A percentile compares a stretch with the other conserved stretches of the same genome.
Conservation (phyloP, 768 basidiomycete genomes). For the Kwoniella newhampshirensis region DNA sequence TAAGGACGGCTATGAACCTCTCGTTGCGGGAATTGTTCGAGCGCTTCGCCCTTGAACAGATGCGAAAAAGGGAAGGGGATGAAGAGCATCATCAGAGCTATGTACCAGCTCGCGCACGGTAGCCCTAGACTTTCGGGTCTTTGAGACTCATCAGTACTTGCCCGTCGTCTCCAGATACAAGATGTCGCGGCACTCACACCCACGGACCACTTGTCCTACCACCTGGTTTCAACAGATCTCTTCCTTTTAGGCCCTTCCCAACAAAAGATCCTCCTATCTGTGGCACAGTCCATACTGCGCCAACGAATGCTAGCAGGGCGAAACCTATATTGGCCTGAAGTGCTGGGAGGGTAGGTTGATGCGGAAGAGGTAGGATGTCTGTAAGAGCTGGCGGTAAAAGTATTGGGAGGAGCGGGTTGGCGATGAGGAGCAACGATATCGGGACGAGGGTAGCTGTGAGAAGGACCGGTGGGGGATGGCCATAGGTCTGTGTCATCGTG, state of each 20-base stretch:
- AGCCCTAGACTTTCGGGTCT: slow-evolving; percentile 87
- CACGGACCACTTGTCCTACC: slow-evolving; percentile 31
- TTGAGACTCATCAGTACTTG: background rate
- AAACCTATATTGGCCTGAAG: slow-evolving; percentile 79
- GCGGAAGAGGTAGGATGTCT: slow-evolving; percentile 7
- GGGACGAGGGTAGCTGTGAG: slow-evolving; percentile 37
- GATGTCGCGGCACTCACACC: slow-evolving; percentile 34
- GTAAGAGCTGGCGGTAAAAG: slow-evolving; percentile 19
- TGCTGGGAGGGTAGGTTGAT: slow-evolving; percentile 50
- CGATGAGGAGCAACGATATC: slow-evolving; percentile 40
- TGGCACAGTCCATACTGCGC: slow-evolving; percentile 76
- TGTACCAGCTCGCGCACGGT: slow-evolving; percentile 84
- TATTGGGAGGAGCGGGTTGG: slow-evolving; percentile 44
- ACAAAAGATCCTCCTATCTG: slow-evolving; percentile 76
- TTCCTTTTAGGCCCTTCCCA: slow-evolving; percentile 76
- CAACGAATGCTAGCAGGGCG: slow-evolving; percentile 75
- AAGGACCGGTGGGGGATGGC: slow-evolving; percentile 32
- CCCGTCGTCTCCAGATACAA: background rate
- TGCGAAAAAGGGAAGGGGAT: slow-evolving; percentile 93
- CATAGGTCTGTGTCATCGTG: slow-evolving; percentile 14
- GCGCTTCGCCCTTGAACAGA: slow-evolving; percentile 39
- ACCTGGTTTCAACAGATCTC: slow-evolving; percentile 77
- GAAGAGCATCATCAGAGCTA: slow-evolving; percentile 81
- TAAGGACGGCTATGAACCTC: slow-evolving; percentile 41
- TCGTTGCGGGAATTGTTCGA: slow-evolving; percentile 54